Percentiles rank a stretch among this genome's conserved stretches.
Conservation (phyloP, 2,329 filamentous ascomycete species). For the Leptographium wingfieldii region DNA sequence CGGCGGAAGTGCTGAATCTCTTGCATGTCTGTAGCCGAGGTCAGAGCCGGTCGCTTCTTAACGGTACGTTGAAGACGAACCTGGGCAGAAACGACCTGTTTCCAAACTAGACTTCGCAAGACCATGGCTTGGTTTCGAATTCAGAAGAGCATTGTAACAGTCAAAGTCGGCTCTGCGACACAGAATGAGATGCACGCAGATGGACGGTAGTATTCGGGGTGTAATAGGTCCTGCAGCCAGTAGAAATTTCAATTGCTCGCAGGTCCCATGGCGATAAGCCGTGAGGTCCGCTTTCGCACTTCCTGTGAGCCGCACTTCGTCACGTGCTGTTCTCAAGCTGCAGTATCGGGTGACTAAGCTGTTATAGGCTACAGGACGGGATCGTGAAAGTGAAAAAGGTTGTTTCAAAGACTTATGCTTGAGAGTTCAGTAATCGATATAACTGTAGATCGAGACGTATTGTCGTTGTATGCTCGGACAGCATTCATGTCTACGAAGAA, state of each 20-base stretch:
- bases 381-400: background rate
- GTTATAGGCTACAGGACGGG: too few relatives aligned
- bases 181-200: background rate
- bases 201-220: too few relatives aligned
- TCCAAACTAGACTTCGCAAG: constrained; percentile 17
- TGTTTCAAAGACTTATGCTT: background rate
- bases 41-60: background rate
- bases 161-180: background rate
- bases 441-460: background rate
- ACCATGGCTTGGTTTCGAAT: background rate
- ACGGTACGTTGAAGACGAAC: constrained; percentile 15
- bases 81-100: constrained; percentile 24
- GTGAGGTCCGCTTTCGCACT: background rate
- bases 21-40: constrained; percentile 3
- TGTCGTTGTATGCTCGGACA: background rate
- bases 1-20: constrained; percentile 6
- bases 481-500: constrained; percentile 5
- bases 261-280: background rate
- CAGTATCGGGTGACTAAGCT: background rate
- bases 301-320: background rate
- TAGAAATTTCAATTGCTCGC: background rate
- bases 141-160: background rate
- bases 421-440: too few relatives aligned
- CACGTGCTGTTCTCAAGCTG: background rate
- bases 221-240: background rate